Evolutionary conservation across 805 yeast species (phyloP).

Genomic region (Tetrapisispora namnaoensis): DNA sequence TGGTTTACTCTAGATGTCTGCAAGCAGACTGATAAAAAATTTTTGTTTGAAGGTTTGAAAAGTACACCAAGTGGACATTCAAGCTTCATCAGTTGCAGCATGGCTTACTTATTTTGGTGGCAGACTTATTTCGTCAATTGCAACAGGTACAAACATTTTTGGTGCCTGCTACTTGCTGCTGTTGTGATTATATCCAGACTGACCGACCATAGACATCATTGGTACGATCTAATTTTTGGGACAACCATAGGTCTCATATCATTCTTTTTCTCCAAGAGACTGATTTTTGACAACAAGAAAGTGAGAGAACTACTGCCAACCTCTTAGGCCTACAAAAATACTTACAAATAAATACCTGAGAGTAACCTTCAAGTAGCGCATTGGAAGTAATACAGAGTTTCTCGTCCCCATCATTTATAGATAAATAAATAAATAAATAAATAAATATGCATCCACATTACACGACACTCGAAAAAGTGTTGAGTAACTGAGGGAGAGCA

Average conservation of each 20-base stretch:
- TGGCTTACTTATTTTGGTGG: conserved; percentile 20
- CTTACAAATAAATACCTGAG: background rate
- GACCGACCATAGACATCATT: conserved; percentile 25
- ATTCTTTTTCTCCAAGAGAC: conserved; percentile 10
- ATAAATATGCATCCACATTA: background rate
- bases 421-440: too few relatives aligned
- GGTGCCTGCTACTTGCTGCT: conserved; percentile 19
- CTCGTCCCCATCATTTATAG: background rate
- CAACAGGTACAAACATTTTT: conserved; percentile 12
- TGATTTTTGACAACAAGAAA: conserved; percentile 3
- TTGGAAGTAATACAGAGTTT: background rate
- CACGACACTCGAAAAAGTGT: background rate
- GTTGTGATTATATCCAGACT: conserved; percentile 23
- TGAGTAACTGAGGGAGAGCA: background rate
- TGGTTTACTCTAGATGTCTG: conserved; percentile 13
- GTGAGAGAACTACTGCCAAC: background rate
- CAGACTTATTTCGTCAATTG: conserved; percentile 14
- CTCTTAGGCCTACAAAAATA: background rate
- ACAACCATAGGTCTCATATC: conserved; percentile 12
- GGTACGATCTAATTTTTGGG: conserved; percentile 25
- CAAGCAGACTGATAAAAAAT: conserved; percentile 11
- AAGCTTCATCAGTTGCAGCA: conserved; percentile 16
- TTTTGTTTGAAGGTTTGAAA: conserved; percentile 23
- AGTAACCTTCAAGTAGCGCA: background rate
- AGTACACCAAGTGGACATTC: conserved; percentile 29